phyloP scores from a whole-genome alignment of 768 basidiomycete species.

The Termitomyces bulborhizus region DNA sequence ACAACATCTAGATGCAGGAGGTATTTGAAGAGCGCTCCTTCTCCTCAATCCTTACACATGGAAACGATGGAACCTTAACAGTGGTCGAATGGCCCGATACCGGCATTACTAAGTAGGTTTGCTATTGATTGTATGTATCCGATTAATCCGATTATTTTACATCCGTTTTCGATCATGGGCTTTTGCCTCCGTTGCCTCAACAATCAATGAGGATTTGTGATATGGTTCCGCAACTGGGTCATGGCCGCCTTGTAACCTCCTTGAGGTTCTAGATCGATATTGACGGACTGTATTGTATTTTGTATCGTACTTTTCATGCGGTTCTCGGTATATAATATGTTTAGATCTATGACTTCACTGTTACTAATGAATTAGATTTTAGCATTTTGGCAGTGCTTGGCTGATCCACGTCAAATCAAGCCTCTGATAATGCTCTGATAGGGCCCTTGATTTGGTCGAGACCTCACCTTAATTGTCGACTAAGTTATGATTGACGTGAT shows the following conservation, averaged over 20 bases:
- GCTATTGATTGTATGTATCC: not conserved
- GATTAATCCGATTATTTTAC: not conserved
- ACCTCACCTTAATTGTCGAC: constrained; percentile 7
- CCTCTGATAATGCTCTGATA: not conserved
- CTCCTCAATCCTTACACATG: not conserved
- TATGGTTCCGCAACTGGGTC: not conserved
- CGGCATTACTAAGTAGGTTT: too few species aligned
- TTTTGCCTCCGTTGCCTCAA: constrained; percentile 6
- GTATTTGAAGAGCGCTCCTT: not conserved
- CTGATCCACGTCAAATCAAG: constrained; percentile 4
- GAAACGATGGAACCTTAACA: not conserved
- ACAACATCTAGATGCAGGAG: not conserved
- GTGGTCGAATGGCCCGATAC: not conserved
- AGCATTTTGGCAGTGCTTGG: constrained; percentile 10
- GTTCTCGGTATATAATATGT: not conserved
- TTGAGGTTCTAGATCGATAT: not conserved
- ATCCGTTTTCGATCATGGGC: constrained; percentile 9
- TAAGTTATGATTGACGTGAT: constrained; percentile 7
- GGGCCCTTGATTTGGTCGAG: constrained; percentile 9
- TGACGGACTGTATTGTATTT: not conserved
- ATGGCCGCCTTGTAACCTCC: not conserved
- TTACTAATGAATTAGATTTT: constrained; percentile 12
- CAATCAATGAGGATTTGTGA: not conserved
- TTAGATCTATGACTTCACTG: constrained; percentile 2
- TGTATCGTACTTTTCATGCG: not conserved